Base-by-base conservation (phyloP, 140 eudicot species). In the Ambrosia hybrid region DNA sequence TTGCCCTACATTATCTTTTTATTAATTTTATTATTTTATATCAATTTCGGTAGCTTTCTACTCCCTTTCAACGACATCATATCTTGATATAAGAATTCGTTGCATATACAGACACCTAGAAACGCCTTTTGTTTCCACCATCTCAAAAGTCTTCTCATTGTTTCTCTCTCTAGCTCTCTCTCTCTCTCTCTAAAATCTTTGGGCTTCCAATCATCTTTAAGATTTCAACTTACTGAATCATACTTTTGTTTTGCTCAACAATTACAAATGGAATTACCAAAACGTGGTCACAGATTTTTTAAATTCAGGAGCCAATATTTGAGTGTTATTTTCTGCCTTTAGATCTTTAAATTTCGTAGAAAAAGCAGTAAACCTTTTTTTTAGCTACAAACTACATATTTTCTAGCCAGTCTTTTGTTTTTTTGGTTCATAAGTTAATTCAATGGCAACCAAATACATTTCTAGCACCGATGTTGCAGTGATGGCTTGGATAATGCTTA, bases 401-500 rank as follows among this genome's bases (percentile, higher is more conserved):
- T n/a, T 55, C 1, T 70, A 2, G 0, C 3, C 16, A 2, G 10
- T 70, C 51, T 9, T 21, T 61, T 73, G 21, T 37, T 62, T 37
- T 62, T 33, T 11, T 2, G 8, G 26, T 36, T 55, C 16, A 45
- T 46, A 45, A 12, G 7, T 58, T 33, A 49, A 64, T 49, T 49
- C 48, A 71, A 75, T 81, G 81, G 80, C 66, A 65, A 49, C 55
- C 0, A 76, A 51, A 65, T 34, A 46, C 6, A 51, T 72, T 72
- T 78, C 74, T 48, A 73, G 83, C 41, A 71, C 80, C 9, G 79
- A 59, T 17, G 80, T 84, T 14, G 70, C 78, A 10, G 84, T 76
- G 57, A 89, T 92, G 92, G 75, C 89, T 74, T 85, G 98, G 96
- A 89, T 89, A 80, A 78, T 87, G 92, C 95, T 87, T 38, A 89